Evolutionary conservation across 495 filamentous ascomycete genomes (phyloP), one percentile per base, ranked within the genome.

Genomic region (Aspergillus kassunensis): DNA sequence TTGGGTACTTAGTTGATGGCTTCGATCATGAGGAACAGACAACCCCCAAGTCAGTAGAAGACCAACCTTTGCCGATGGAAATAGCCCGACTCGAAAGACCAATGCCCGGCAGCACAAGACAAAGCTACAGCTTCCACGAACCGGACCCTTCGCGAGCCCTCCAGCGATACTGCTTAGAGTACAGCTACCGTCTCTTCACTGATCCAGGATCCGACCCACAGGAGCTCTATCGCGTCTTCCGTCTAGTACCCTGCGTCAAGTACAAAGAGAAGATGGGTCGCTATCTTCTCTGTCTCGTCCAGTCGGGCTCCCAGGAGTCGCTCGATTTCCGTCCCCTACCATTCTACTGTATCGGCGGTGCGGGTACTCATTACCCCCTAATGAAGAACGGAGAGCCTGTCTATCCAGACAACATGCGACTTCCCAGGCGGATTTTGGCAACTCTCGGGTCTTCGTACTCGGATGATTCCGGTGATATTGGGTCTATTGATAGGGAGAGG

Each of bases 111-210:
- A 52, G 20, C 25, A 20, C 18, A 1, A 37, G 19, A 0, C 55
- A 54, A 44, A 57, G 54, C 11, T 59, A 60, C 34, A 59, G 59
- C 31, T 59, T 78, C 31, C 68, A 79, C 9, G 89, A 91, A 63
- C 69, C 69, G 16, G 79, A 79, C 13, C 90, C 91, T 49, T 81
- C 81, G 15, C 79, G 87, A 2, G 74, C 82, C 9, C 70, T 92
- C 12, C 85, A 88, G n/a, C 78, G 88, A 10, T 72, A 72, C 36
- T 73, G 80, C 1, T 54, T 83, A n/a, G 89, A 95, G 68, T 62
- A 71, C 33, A 84, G 74, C 6, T 77, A 79, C 46, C 60, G 65
- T 21, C 69, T 91, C 1, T 69, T 90, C 34, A 68, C 66, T n/a
- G 71, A 80, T 49, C 67, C 80, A 2, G 61, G 70, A 42, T 64